Conservation (phyloP, 2,329 filamentous ascomycete genomes). For the Diplodia scrobiculata region DNA sequence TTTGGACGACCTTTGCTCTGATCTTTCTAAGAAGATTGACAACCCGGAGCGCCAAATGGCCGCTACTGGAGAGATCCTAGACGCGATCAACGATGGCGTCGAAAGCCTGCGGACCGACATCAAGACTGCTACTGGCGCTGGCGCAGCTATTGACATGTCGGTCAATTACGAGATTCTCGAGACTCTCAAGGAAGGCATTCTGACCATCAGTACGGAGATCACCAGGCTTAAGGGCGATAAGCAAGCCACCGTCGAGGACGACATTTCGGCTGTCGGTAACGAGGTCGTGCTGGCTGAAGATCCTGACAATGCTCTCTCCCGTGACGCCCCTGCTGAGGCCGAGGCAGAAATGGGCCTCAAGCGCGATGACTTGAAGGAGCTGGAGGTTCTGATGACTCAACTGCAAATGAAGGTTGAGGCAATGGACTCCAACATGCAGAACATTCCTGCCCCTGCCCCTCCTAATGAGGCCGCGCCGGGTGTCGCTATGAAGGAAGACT, state of each 20-base stretch:
- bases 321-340: conserved; percentile 37
- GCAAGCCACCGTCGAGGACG: conserved; percentile 50
- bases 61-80: conserved; percentile 61
- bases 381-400: conserved; percentile 80
- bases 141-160: conserved; percentile 79
- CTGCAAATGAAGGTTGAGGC: conserved; percentile 82
- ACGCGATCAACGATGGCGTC: conserved; percentile 68
- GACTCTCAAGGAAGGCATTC: conserved; percentile 79
- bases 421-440: conserved; percentile 60
- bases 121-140: conserved; percentile 61
- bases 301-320: conserved; percentile 49
- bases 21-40: conserved; percentile 57
- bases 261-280: conserved; percentile 55
- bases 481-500: conserved; percentile 51
- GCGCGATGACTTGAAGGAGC: conserved; percentile 76
- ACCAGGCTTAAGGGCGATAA: conserved; percentile 68
- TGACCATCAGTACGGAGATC: conserved; percentile 74
- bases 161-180: conserved; percentile 89
- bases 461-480: conserved; percentile 46
- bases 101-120: conserved; percentile 76
- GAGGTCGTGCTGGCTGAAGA: conserved; percentile 62
- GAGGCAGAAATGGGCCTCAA: conserved; percentile 54
- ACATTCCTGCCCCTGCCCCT: conserved; percentile 49
- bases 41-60: conserved; percentile 57
- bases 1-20: conserved; percentile 53